Evolutionary conservation across 345 rosid genomes (phyloP).

Genomic region (Microcos paniculata): DNA sequence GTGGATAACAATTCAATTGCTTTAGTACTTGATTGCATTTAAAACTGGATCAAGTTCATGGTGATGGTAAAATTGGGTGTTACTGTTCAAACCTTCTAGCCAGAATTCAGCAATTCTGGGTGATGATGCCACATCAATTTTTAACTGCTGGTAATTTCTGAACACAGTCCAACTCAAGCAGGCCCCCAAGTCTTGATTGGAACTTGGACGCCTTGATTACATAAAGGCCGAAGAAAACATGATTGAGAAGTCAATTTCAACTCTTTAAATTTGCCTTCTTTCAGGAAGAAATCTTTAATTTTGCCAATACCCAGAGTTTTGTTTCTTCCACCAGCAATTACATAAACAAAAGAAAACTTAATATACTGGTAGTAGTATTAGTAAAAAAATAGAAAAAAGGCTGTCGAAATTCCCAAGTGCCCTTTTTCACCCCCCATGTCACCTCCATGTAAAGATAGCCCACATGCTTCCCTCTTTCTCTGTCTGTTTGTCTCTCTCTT

Average conservation of each 20-base stretch:
- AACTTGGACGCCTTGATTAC: background rate
- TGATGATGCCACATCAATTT: background rate
- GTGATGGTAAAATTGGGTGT: too few species aligned
- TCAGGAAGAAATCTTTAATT: background rate
- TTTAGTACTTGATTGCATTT: background rate
- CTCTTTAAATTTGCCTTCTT: background rate
- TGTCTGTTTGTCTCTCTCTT: background rate
- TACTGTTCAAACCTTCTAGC: background rate
- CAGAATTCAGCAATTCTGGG: background rate
- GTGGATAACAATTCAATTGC: background rate
- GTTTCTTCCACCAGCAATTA: constrained; percentile 7
- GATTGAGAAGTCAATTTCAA: constrained; percentile 25
- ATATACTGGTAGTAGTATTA: background rate
- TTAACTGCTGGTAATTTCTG: background rate
- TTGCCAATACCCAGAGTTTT: constrained; percentile 11
- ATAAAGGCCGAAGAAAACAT: background rate
- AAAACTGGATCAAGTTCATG: background rate
- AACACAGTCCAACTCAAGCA: background rate
- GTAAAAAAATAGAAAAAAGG: background rate
- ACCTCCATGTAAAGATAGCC: constrained; percentile 27
- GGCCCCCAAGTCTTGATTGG: background rate
- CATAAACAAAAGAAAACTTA: background rate
- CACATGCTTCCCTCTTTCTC: constrained; percentile 15
- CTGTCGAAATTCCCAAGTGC: constrained; percentile 39
- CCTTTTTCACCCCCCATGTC: constrained; percentile 10